Evolutionary conservation across 352 stramenopile species (phyloP).

Genomic region (Aphanomyces cochlioides): DNA sequence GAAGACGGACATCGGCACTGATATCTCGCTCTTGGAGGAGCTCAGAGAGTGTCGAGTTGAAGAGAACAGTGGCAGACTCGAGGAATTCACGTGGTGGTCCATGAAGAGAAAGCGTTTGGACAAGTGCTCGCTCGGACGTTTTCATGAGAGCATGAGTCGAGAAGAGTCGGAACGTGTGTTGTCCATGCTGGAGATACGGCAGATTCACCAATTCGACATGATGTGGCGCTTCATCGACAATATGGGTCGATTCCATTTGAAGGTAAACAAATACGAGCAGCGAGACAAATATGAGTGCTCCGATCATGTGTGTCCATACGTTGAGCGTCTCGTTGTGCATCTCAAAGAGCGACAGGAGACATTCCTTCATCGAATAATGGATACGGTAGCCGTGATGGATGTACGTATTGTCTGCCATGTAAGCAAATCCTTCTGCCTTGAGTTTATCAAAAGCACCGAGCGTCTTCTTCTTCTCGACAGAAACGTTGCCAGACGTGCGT

Average conservation of each 20-base stretch:
- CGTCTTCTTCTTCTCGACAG: conserved; percentile 1
- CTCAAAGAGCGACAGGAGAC: conserved; percentile 76
- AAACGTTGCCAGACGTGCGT: no score
- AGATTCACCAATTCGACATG: neutral
- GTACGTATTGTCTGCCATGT: conserved; percentile 84
- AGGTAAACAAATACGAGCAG: conserved; percentile 57
- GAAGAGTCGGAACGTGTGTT: conserved; percentile 53
- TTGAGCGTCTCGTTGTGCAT: conserved; percentile 88
- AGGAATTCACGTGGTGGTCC: conserved; percentile 16
- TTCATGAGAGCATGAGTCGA: neutral
- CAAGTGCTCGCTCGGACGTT: neutral
- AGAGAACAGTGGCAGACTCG: conserved; percentile 15
- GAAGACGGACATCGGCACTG: conserved; percentile 9
- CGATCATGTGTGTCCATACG: conserved; percentile 85
- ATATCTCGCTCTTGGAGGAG: neutral
- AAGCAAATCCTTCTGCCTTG: conserved; percentile 74
- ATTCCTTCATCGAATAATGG: conserved; percentile 78
- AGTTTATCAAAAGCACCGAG: conserved; percentile 52
- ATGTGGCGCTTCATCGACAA: neutral
- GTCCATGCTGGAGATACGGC: conserved; percentile 45
- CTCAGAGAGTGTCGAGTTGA: conserved; percentile 12
- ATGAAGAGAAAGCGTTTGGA: conserved; percentile 18
- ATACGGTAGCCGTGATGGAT: conserved; percentile 80
- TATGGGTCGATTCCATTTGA: neutral
- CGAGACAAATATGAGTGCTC: conserved; percentile 76